Evolutionary conservation across 805 yeast genomes (phyloP).

Genomic region (Wickerhamiella slavikovae): DNA sequence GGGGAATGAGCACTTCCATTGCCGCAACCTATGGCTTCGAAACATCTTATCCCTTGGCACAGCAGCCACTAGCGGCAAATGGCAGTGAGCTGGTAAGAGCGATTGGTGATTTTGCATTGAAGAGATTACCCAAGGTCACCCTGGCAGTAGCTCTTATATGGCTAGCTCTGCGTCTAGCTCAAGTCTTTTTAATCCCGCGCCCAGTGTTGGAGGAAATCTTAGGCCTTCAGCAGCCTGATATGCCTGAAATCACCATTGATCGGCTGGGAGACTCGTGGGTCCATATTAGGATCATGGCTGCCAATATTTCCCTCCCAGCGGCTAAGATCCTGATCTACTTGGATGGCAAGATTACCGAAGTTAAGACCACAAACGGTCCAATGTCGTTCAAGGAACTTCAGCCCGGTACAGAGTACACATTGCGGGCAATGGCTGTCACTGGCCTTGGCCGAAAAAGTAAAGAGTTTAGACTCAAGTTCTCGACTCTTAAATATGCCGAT

Average conservation of each 20-base stretch:
- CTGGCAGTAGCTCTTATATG: neutral
- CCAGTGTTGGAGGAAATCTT: slow-evolving; percentile 2
- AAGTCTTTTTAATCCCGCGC: neutral
- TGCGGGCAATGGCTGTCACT: slow-evolving; percentile 16
- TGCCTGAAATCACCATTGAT: slow-evolving; percentile 6
- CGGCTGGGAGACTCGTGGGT: slow-evolving; percentile 6
- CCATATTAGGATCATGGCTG: slow-evolving; percentile 7
- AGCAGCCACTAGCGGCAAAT: no score
- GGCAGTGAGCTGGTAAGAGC: no score
- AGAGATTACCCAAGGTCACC: neutral
- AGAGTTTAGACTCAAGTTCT: neutral
- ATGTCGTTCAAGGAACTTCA: slow-evolving; percentile 9
- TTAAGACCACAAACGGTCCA: neutral
- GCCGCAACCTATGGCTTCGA: no score
- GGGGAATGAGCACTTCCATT: no score
- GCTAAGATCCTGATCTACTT: neutral
- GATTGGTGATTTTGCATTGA: no score
- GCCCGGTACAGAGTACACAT: slow-evolving; percentile 16
- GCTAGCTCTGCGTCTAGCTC: neutral
- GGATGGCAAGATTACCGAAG: neutral
- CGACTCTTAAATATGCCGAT: slow-evolving; percentile 1
- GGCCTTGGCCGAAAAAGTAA: neutral
- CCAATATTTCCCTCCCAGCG: neutral
- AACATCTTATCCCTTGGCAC: no score
- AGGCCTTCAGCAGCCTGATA: slow-evolving; percentile 3